Percentiles rank a stretch among this genome's conserved stretches.
Evolutionary conservation across 1,284 basidiomycete genomes (phyloP).

Genomic region (Chalciporus sp.): DNA sequence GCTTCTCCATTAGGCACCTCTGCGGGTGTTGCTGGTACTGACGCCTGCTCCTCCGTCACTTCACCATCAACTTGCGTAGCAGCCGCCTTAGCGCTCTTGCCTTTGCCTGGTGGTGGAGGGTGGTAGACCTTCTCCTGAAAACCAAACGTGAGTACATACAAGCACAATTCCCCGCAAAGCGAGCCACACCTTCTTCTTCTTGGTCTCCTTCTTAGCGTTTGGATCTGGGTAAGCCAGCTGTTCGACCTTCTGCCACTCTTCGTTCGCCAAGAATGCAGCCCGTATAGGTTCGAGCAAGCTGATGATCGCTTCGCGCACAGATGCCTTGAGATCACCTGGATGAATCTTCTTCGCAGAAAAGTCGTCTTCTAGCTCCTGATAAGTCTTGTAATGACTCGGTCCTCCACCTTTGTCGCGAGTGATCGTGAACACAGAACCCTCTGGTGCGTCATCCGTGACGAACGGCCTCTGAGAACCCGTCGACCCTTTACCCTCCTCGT

Average conservation of each 20-base stretch:
- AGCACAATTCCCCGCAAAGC: background rate
- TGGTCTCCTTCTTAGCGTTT: constrained; percentile 60
- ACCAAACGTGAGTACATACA: background rate
- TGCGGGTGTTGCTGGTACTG: background rate
- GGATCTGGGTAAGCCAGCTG: constrained; percentile 85
- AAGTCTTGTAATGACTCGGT: constrained; percentile 73
- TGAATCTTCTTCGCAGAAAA: constrained; percentile 82
- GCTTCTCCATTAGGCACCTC: constrained; percentile 12
- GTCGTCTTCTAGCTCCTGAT: constrained; percentile 71
- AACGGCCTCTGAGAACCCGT: constrained; percentile 55
- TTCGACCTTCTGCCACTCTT: constrained; percentile 83
- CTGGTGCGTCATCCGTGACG: constrained; percentile 68
- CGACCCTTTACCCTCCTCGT: constrained; percentile 44
- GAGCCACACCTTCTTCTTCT: constrained; percentile 58
- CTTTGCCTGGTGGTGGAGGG: constrained; percentile 77
- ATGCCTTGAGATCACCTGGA: constrained; percentile 88
- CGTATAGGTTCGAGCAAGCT: constrained; percentile 84
- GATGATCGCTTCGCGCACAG: constrained; percentile 79
- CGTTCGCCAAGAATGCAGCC: constrained; percentile 71
- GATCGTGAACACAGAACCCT: constrained; percentile 84
- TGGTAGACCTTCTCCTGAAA: constrained; percentile 73
- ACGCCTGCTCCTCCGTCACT: background rate
- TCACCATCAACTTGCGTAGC: constrained; percentile 9
- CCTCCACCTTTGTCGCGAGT: constrained; percentile 79
- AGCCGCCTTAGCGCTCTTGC: constrained; percentile 48